Conservation (phyloP, 164 flowering plant species). For the Warburgia ugandensis region DNA sequence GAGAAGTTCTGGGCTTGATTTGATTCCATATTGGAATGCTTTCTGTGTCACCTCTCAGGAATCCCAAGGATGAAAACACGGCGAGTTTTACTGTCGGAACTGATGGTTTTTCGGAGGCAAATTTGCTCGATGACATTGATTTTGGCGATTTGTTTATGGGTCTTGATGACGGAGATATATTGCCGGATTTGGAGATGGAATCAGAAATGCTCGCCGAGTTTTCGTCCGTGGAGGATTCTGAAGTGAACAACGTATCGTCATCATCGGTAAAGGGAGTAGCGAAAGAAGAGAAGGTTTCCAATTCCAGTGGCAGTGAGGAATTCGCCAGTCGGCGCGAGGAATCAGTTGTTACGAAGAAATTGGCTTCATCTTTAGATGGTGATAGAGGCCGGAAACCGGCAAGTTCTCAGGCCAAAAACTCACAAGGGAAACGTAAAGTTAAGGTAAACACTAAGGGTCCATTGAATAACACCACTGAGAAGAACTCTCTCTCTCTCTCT, state of each 20-base stretch:
- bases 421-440: constrained; percentile 57
- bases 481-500: too few relatives aligned
- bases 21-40: constrained; percentile 37
- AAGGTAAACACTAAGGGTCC: constrained; percentile 29
- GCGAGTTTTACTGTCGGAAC: constrained; percentile 27
- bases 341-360: constrained; percentile 3
- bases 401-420: constrained; percentile 16
- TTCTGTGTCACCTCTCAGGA: constrained; percentile 54
- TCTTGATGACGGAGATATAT: constrained; percentile 43
- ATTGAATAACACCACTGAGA: too few relatives aligned
- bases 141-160: constrained; percentile 73
- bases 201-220: constrained; percentile 67
- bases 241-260: constrained; percentile 15
- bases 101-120: constrained; percentile 26
- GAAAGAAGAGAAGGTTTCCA: constrained; percentile 36
- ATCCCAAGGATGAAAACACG: constrained; percentile 36
- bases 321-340: constrained; percentile 36
- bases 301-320: constrained; percentile 32
- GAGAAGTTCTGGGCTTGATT: neutral
- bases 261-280: constrained; percentile 6
- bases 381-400: constrained; percentile 31
- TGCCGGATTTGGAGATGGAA: constrained; percentile 90
- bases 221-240: constrained; percentile 61
- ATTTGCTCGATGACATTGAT: constrained; percentile 64
- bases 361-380: constrained; percentile 7